Conservation (phyloP, 2,329 filamentous ascomycete genomes). For the Nothomitra cinnamomea region DNA sequence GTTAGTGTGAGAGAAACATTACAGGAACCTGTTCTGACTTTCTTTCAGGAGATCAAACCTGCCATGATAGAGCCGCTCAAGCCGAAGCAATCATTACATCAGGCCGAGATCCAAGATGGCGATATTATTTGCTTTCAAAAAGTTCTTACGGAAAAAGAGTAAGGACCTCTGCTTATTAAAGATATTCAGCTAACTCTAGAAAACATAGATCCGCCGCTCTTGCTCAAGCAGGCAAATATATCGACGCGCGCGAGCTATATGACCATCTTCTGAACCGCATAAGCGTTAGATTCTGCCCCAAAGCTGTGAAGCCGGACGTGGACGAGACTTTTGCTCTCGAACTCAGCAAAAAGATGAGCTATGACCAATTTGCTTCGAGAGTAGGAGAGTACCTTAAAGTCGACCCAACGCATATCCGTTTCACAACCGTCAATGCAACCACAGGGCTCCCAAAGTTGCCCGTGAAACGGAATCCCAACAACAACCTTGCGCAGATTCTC, state of each 20-base stretch:
- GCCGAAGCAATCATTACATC: constrained; percentile 70
- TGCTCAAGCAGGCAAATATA: constrained; percentile 29
- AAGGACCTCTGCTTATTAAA: constrained; percentile 5
- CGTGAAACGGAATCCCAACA: constrained; percentile 54
- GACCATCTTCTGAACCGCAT: constrained; percentile 82
- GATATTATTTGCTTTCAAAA: constrained; percentile 93
- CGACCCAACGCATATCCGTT: constrained; percentile 73
- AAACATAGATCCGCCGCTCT: constrained; percentile 9
- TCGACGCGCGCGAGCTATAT: constrained; percentile 72
- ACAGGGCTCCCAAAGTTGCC: constrained; percentile 61
- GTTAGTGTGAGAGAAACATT: constrained; percentile 22
- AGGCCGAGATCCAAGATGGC: constrained; percentile 89
- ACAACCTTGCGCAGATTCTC: constrained; percentile 65
- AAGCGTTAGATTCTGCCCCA: constrained; percentile 58
- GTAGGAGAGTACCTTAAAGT: constrained; percentile 63
- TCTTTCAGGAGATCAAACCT: constrained; percentile 69
- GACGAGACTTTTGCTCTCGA: constrained; percentile 57
- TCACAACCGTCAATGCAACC: constrained; percentile 67
- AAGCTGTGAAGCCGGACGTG: constrained; percentile 29
- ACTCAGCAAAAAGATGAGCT: constrained; percentile 74
- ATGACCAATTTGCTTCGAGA: constrained; percentile 71
- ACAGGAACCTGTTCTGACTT: constrained; percentile 11
- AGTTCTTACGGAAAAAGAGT: constrained; percentile 33
- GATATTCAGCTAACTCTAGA: background rate
- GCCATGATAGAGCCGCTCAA: constrained; percentile 95